Base-by-base conservation (phyloP, 2,329 filamentous ascomycete species). In the Aschersonia sp. region DNA sequence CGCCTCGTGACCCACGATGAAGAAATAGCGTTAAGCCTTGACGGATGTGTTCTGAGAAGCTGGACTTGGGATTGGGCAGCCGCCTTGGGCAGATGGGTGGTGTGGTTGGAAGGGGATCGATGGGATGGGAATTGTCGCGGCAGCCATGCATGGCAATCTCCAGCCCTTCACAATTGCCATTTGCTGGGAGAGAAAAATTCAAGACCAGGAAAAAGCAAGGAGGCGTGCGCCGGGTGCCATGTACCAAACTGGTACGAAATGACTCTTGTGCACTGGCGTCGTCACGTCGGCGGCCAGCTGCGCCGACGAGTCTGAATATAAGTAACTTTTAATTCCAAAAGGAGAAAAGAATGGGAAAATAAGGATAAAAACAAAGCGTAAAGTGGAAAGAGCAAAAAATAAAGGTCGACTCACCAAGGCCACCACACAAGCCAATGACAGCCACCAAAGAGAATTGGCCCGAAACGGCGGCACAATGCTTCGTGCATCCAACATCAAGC, bases 401-500 rank as follows among this genome's bases (percentile, higher is more conserved):
- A 41, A 41, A 22, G 32, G 35, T 32, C 42, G n/a, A 43, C 45
- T 43, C 29, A 43, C 45, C 39, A 42, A 45, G 32, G 37, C 42
- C 31, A 37, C 8, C 39, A 45, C 42, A 11, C 32, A 42, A 31
- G 37, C 45, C 44, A 30, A 41, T 37, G 40, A 29, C 39, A 49
- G 45, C 40, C 45, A 49, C 45, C 45, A 45, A 32, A 10, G n/a
- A 40, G 37, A 43, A 41, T 30, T 40, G 30, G 30, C 30, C 32
- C 47, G 41, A 41, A n/a, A 43, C 39, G 47, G 22, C 46, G 46
- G 14, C 30, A 31, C 45, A 41, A 43, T 31, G 45, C 41, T 40
- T 32, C 29, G 6, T 30, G n/a, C 41, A 12, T 47, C 30, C 39
- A 12, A 7, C 14, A 40, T 45, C 14, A 12, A 37, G 35, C 12